Conservation (phyloP, 495 filamentous ascomycete species). For the Astrothelium macrocarpum region DNA sequence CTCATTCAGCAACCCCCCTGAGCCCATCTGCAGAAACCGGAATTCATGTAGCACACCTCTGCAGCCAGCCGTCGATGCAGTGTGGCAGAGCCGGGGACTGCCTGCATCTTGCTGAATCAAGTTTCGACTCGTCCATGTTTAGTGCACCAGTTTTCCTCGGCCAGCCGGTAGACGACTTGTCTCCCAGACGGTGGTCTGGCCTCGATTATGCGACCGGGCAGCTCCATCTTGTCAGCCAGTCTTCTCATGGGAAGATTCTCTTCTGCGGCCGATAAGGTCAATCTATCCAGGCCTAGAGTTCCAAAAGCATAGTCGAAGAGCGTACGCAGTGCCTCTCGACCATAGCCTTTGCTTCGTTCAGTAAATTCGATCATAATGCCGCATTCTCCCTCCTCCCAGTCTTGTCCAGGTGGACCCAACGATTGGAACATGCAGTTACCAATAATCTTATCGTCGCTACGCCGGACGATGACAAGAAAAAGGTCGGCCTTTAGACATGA, state of each 20-base stretch:
- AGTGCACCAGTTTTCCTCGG: constrained; percentile 2
- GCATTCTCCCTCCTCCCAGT: not conserved
- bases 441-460: not conserved
- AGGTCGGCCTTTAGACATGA: not conserved
- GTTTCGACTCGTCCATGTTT: not conserved
- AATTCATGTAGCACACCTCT: no score
- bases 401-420: not conserved
- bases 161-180: not conserved
- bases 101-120: no score
- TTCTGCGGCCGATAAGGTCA: not conserved
- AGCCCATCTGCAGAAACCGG: no score
- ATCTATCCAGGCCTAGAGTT: not conserved
- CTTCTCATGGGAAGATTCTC: constrained; percentile 1
- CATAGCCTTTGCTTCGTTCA: not conserved
- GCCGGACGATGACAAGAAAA: constrained; percentile 1
- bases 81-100: no score
- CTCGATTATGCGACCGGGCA: constrained; percentile 1
- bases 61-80: no score
- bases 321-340: not conserved
- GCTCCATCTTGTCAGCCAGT: not conserved
- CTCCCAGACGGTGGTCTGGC: not conserved
- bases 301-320: constrained; percentile 4
- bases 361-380: not conserved
- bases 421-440: not conserved
- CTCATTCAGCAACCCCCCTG: no score